A percentile compares a stretch with the other conserved stretches of the same genome.
Evolutionary conservation across 257 asterid species (phyloP).

Genomic region (Ehretia macrophylla): DNA sequence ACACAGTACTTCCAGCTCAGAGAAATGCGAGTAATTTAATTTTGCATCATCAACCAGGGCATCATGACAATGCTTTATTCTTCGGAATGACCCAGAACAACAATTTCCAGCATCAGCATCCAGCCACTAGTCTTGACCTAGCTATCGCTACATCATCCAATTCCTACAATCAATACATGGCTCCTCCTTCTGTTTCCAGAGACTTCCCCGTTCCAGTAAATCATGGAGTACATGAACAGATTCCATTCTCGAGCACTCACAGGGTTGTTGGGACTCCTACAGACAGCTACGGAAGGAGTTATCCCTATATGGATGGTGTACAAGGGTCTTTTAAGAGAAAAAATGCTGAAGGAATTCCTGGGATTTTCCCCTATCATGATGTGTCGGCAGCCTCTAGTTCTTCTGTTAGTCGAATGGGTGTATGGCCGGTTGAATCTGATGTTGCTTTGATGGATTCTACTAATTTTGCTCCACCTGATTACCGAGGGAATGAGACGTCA

Average conservation of each 20-base stretch:
- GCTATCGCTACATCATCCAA: conserved; percentile 42
- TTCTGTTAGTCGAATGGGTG: conserved; percentile 33
- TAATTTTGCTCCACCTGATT: conserved; percentile 25
- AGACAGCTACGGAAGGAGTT: conserved; percentile 33
- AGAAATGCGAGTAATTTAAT: conserved; percentile 35
- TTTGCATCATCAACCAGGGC: conserved; percentile 51
- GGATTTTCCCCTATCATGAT: conserved; percentile 29
- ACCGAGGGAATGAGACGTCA: conserved; percentile 34
- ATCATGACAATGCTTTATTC: conserved; percentile 40
- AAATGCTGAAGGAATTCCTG: conserved; percentile 45
- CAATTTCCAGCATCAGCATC: conserved; percentile 44
- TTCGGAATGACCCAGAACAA: conserved; percentile 49
- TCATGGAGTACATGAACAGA: conserved; percentile 44
- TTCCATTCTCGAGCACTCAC: conserved; percentile 29
- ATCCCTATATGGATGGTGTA: conserved; percentile 40
- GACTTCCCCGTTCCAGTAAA: conserved; percentile 50
- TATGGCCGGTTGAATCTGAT: conserved; percentile 36
- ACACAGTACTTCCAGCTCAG: conserved; percentile 34
- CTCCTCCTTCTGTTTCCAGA: conserved; percentile 46
- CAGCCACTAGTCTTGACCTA: conserved; percentile 28
- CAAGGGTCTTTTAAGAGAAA: conserved; percentile 54
- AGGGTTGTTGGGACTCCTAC: conserved; percentile 25
- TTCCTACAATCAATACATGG: conserved; percentile 54
- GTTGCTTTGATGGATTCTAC: conserved; percentile 23
- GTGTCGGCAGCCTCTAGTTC: conserved; percentile 57